Evolutionary conservation across 176 grass and related monocot species (phyloP), one percentile per base, ranked within the genome.

Genomic region (Eleusine indica): DNA sequence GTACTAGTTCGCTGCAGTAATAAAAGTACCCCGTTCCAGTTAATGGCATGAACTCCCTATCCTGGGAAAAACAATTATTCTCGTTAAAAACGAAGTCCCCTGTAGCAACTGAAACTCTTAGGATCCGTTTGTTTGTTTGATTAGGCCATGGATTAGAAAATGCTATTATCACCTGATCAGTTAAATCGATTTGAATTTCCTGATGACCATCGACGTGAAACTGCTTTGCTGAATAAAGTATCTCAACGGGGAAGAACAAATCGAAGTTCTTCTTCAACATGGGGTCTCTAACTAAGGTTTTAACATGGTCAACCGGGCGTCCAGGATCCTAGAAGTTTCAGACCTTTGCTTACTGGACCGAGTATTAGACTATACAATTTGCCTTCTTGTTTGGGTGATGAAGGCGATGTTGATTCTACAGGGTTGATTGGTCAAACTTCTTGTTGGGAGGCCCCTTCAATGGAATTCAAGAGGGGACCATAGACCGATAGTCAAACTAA

Each of bases 381-480:
- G 62, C 52, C 84, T 83, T 86, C 75, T 70, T 83, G 51, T 83
- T 83, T 28, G 44, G 44, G 12, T 25, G 60, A 79, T 35, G 69
- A 69, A 83, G 58, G 37, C 25, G 74, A 39, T 74, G 76, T 71
- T 87, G 76, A 49, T 84, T 91, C 80, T 28, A 83, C 84, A 80
- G 44, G 70, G 63, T 70, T 78, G 79, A 70, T 67, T 54, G 84
- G 84, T 90, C 89, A 87, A 87, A 84, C 80, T 76, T 87, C 53
- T 71, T 71, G 76, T 66, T 89, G 67, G 75, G 28, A 28, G 21
- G 70, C 69, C 74, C 35, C 71, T 70, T 86, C 79, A 54, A 70
- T 37, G 70, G 84, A 84, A 86, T 80, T 87, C 70, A 86, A 21
- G 74, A 18, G 42, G 53, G 49, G 48, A 35, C 41, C 38, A 61